phyloP scores from a whole-genome alignment of 306 rosid genomes.

The Lathyrus tuberosus region DNA sequence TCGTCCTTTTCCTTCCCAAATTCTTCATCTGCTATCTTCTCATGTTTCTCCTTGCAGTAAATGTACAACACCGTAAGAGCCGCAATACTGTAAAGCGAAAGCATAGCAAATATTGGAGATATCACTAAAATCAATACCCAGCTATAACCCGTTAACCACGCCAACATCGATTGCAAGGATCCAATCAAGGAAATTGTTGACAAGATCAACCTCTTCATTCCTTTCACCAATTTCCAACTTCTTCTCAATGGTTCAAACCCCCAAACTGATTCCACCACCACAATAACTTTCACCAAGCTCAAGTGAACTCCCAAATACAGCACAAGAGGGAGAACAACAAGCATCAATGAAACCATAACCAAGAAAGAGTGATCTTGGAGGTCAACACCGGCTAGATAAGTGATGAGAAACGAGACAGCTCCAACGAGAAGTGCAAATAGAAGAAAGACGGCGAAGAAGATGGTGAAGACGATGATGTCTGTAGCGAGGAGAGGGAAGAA shows the following conservation, averaged over 20 bases:
- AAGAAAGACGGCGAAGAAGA: constrained; percentile 8
- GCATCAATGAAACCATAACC: background rate
- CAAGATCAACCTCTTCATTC: background rate
- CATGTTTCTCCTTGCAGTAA: background rate
- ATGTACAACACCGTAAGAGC: constrained; percentile 2
- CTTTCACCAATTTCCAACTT: constrained; percentile 23
- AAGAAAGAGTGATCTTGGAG: background rate
- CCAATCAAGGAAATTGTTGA: background rate
- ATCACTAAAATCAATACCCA: background rate
- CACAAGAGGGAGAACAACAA: background rate
- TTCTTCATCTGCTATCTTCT: background rate
- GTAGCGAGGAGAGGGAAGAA: constrained; percentile 56
- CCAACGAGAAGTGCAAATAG: constrained; percentile 18
- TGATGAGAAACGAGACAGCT: constrained; percentile 23
- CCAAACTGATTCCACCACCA: constrained; percentile 20
- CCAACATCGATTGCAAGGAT: background rate
- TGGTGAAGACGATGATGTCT: constrained; percentile 9
- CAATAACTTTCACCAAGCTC: background rate
- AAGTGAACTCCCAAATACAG: background rate
- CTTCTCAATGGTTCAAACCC: constrained; percentile 1
- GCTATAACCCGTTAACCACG: background rate
- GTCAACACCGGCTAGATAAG: background rate
- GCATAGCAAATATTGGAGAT: background rate
- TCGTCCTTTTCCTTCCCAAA: background rate
- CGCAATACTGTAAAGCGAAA: background rate